Conservation (phyloP, 2,329 filamentous ascomycete genomes). For the Podosphaera fusca region DNA sequence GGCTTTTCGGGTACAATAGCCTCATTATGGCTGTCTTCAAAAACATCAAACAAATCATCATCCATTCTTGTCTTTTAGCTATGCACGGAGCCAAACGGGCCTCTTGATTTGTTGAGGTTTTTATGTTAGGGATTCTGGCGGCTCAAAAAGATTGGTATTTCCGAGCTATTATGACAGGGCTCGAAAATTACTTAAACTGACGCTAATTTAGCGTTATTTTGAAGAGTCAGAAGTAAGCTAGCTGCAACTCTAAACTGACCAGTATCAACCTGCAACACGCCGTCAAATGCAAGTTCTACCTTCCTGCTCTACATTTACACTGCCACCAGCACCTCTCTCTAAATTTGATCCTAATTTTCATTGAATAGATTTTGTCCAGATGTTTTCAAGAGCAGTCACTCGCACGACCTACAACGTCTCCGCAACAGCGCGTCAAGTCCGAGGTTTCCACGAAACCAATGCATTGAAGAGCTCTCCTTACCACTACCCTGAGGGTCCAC, state of each 20-base stretch:
- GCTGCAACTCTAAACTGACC: no score
- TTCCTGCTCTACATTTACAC: no score
- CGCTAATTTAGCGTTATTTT: background rate
- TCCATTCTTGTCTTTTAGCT: conserved; percentile 29
- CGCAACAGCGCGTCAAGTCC: conserved; percentile 34
- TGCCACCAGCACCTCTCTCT: no score
- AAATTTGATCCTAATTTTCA: background rate
- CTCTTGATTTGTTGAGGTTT: background rate
- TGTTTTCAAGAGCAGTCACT: conserved; percentile 53
- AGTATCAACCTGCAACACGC: no score
- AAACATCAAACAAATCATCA: conserved; percentile 65
- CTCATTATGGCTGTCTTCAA: conserved; percentile 40
- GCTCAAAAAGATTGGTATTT: no score
- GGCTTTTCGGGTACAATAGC: conserved; percentile 12
- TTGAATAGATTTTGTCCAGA: conserved; percentile 25
- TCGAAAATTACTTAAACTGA: background rate
- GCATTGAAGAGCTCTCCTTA: conserved; percentile 71
- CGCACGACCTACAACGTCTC: conserved; percentile 43
- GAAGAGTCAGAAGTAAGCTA: no score
- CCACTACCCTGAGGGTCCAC: conserved; percentile 94
- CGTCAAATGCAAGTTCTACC: no score
- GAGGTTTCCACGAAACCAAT: conserved; percentile 83
- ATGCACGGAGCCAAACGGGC: background rate
- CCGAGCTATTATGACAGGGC: background rate
- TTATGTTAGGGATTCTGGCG: background rate